Percentiles rank a stretch among this genome's conserved stretches.
These are phyloP conservation scores for Ascoidea tarda DNA, from an alignment of 805 yeast species.

Conservation along the genomic window DNA sequence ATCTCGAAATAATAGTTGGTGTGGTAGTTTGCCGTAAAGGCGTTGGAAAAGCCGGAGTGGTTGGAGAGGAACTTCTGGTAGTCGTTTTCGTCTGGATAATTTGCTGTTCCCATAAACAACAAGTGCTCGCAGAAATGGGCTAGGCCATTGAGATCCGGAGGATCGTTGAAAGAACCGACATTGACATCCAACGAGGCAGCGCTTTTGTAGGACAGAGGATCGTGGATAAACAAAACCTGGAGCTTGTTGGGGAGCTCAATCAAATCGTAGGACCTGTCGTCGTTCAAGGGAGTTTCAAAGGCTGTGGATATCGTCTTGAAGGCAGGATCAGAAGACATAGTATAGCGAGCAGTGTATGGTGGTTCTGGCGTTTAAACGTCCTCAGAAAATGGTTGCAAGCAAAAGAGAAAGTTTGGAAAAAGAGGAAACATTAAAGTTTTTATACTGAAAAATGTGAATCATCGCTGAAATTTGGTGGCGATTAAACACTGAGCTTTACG, in stretches of 20 bases:
- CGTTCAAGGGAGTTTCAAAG: slow-evolving; percentile 17
- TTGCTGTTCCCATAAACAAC: slow-evolving; percentile 67
- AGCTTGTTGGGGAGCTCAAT: slow-evolving; percentile 45
- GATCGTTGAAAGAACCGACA: slow-evolving; percentile 66
- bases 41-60: slow-evolving; percentile 78
- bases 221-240: slow-evolving; percentile 50
- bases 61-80: slow-evolving; percentile 62
- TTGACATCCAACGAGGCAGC: slow-evolving; percentile 73
- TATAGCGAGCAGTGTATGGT: too few relatives aligned
- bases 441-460: too few relatives aligned
- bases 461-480: too few relatives aligned
- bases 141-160: slow-evolving; percentile 47
- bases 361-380: too few relatives aligned
- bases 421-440: too few relatives aligned
- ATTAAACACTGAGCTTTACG: too few relatives aligned
- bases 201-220: slow-evolving; percentile 56
- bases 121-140: slow-evolving; percentile 73
- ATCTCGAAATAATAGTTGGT: slow-evolving; percentile 89
- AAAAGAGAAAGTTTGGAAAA: too few relatives aligned
- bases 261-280: slow-evolving; percentile 64
- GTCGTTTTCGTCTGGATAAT: slow-evolving; percentile 69
- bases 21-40: slow-evolving; percentile 78
- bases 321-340: too few relatives aligned
- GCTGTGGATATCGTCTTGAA: too few relatives aligned
- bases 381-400: too few relatives aligned